These are phyloP conservation scores for Coemansia nantahalensis DNA, from an alignment of 192 early-diverging fungal species.

Conservation along the genomic window DNA sequence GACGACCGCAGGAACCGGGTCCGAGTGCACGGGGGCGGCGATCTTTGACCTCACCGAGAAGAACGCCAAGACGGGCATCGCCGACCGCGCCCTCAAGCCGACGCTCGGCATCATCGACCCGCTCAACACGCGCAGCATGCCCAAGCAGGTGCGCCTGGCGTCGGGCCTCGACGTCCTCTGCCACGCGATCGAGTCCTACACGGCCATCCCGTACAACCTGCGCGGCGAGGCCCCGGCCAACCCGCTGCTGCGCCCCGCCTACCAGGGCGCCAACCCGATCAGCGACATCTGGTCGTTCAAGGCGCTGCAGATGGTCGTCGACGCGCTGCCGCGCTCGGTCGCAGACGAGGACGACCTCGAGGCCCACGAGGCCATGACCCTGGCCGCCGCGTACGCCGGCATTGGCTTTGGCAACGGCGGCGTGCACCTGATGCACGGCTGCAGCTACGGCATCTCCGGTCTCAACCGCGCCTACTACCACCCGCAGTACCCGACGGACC, in stretches of 20 bases:
- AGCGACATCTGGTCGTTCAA: constrained; percentile 86
- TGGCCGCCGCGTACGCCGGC: constrained; percentile 88
- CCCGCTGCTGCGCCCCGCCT: constrained; percentile 81
- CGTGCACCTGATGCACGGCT: constrained; percentile 84
- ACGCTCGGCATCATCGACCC: constrained; percentile 86
- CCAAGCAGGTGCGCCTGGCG: constrained; percentile 78
- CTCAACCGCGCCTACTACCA: constrained; percentile 81
- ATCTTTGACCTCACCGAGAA: constrained; percentile 88
- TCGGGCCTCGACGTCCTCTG: constrained; percentile 88
- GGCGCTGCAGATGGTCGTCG: constrained; percentile 75
- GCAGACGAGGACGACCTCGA: constrained; percentile 63
- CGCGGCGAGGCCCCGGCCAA: constrained; percentile 76
- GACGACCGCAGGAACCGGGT: constrained; percentile 73
- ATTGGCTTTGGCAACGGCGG: constrained; percentile 88
- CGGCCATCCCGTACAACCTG: constrained; percentile 79
- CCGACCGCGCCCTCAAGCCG: constrained; percentile 79
- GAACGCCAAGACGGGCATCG: constrained; percentile 87
- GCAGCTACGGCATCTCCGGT: constrained; percentile 84
- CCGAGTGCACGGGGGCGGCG: constrained; percentile 88
- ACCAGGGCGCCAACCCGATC: constrained; percentile 92
- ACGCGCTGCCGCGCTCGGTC: constrained; percentile 74
- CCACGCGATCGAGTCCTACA: constrained; percentile 90
- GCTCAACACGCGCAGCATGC: constrained; percentile 83
- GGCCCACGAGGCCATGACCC: constrained; percentile 80
- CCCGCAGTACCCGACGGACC: constrained; percentile 72